Base-by-base conservation (phyloP, 2,329 filamentous ascomycete species). In the Penicillium paneum region DNA sequence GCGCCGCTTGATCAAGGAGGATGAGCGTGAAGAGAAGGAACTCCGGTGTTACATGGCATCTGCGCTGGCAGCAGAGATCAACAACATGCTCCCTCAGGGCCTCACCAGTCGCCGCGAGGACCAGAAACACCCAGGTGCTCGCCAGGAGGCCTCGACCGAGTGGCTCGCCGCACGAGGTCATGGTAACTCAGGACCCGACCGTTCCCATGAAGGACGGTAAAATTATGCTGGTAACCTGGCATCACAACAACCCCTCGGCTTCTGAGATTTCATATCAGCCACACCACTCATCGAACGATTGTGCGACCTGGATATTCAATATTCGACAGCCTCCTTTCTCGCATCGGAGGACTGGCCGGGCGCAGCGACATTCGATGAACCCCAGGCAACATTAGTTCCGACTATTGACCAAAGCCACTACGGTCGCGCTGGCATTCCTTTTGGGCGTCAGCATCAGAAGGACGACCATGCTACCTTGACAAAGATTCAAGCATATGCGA, bases 11-110 rank as follows among this genome's bases (percentile, higher is more conserved):
- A 64, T 74, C 52, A 76, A 76, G 58, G 77, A 79, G 58, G 77
- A 79, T 52, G 76, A 78, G 48, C 73, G 77, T 17, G 77, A 79
- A 61, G 77, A 79, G 62, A 69, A 69, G 49, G 77, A 79, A 58
- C 66, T 79, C 7, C 71, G 76, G 34, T 68, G 67, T 26, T 79
- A 74, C 62, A 77, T 75, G 42, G 74, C 73, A 3, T 72, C 73
- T n/a, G 74, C 74, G 13, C 66, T 79, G 19, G 75, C 76, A 1
- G 71, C 72, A 12, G 75, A 78, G 50, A 71, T 79, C 55, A 74
- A 74, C 58, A 74, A 74, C 34, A 68, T 77, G 42, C 62, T 76
- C 10, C 74, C 74, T 13, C 61, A 61, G 54, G 54, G 63, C 50
- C 58, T 63, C 26, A 45, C 54, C 35, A 60, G 64, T 42, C 64